These are phyloP conservation scores for Pezicula neosporulosa DNA, from an alignment of 2,329 filamentous ascomycete species.

Conservation along the genomic window DNA sequence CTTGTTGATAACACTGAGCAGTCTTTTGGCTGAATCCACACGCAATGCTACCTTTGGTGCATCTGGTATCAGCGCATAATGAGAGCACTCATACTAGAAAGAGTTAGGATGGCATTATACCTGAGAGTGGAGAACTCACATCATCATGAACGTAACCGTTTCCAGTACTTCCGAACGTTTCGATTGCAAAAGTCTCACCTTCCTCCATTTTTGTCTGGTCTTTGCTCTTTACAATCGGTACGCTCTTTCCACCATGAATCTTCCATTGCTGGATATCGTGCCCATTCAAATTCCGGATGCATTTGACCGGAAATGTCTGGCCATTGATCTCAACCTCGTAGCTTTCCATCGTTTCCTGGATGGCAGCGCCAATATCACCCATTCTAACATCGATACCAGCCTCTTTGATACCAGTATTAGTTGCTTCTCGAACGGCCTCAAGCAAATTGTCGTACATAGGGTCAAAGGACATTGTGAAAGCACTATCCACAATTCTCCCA, in stretches of 20 bases:
- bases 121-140: conserved; percentile 43
- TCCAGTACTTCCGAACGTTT: conserved; percentile 92
- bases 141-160: conserved; percentile 86
- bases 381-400: conserved; percentile 91
- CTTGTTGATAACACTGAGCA: conserved; percentile 89
- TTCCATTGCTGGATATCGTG: conserved; percentile 87
- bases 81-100: conserved; percentile 70
- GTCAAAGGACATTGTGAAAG: conserved; percentile 67
- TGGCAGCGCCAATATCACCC: conserved; percentile 56
- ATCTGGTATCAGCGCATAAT: conserved; percentile 76
- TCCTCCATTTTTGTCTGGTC: conserved; percentile 98
- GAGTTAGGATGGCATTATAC: conserved; percentile 6
- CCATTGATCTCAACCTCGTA: conserved; percentile 55
- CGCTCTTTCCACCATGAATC: conserved; percentile 90
- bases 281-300: conserved; percentile 53
- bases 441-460: conserved; percentile 66
- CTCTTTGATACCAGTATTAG: conserved; percentile 77
- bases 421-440: conserved; percentile 63
- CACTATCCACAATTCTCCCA: conserved; percentile 67
- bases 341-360: conserved; percentile 60
- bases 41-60: conserved; percentile 73
- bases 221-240: conserved; percentile 86
- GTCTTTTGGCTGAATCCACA: conserved; percentile 76
- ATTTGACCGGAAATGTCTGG: conserved; percentile 49
- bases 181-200: conserved; percentile 90